These are phyloP conservation scores for Diaporthe citriasiana DNA, from an alignment of 2,329 filamentous ascomycete species.

Conservation along the genomic window DNA sequence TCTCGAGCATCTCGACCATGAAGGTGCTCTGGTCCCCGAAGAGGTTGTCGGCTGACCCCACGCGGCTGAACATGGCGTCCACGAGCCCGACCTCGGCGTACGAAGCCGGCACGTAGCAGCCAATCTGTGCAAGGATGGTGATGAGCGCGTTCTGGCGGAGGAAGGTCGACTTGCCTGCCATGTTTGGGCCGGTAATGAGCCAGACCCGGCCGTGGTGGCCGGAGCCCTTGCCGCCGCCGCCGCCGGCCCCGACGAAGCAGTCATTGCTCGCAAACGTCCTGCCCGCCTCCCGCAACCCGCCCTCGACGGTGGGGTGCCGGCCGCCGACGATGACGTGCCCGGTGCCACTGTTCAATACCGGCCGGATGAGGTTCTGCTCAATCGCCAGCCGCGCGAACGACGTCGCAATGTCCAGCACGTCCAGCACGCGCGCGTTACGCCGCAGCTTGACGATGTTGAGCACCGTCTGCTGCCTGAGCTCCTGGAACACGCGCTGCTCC, in stretches of 20 bases:
- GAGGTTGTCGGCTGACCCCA: conserved; percentile 95
- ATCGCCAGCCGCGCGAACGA: conserved; percentile 85
- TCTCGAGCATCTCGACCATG: conserved; percentile 99
- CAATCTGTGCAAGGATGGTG: conserved; percentile 91
- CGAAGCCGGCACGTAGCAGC: conserved; percentile 91
- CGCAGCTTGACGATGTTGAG: conserved; percentile 87
- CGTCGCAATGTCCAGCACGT: conserved; percentile 91
- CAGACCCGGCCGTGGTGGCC: conserved; percentile 69
- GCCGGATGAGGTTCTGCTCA: conserved; percentile 81
- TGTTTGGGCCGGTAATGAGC: conserved; percentile 89
- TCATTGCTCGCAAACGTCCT: conserved; percentile 88
- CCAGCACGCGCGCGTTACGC: conserved; percentile 90
- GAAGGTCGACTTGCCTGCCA: conserved; percentile 98
- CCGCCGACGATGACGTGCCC: conserved; percentile 86
- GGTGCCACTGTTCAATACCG: conserved; percentile 75
- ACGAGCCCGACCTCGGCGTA: conserved; percentile 90
- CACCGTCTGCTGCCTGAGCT: conserved; percentile 82
- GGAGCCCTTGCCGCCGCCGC: conserved; percentile 65
- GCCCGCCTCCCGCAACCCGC: conserved; percentile 83
- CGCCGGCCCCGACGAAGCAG: conserved; percentile 81
- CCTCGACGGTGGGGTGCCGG: conserved; percentile 92
- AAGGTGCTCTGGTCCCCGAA: conserved; percentile 96
- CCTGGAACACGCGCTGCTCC: conserved; percentile 84
- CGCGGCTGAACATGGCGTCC: conserved; percentile 95
- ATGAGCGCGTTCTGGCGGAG: conserved; percentile 96